phyloP scores from a whole-genome alignment of 2,329 filamentous ascomycete genomes.

The Hirsutella minnesotensis region DNA sequence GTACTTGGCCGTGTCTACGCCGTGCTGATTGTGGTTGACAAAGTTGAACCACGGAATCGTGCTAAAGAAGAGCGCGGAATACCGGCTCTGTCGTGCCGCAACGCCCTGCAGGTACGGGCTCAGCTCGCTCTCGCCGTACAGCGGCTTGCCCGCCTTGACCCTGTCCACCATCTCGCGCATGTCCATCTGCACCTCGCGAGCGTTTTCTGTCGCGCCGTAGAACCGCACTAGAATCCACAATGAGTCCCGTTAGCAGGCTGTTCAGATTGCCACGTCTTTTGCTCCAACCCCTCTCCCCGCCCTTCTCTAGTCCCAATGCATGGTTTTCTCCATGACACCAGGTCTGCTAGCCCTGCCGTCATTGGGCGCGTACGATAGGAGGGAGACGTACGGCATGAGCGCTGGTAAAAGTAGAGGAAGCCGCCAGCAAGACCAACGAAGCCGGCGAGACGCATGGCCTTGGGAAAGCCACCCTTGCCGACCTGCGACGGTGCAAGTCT shows the following conservation, averaged over 20 bases:
- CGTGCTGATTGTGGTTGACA: conserved; percentile 92
- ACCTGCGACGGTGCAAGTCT: conserved; percentile 74
- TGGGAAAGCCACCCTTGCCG: conserved; percentile 69
- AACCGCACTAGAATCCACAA: conserved; percentile 64
- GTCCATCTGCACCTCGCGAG: conserved; percentile 85
- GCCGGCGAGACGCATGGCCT: conserved; percentile 68
- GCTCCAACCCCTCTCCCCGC: neutral
- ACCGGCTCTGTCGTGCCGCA: conserved; percentile 83
- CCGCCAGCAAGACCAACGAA: conserved; percentile 65
- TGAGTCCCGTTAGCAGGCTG: neutral
- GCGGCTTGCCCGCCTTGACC: conserved; percentile 80
- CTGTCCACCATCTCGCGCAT: conserved; percentile 97
- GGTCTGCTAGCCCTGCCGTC: no score
- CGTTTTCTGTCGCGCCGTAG: conserved; percentile 89
- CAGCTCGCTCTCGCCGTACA: conserved; percentile 73
- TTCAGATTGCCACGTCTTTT: neutral
- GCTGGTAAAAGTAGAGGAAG: conserved; percentile 75
- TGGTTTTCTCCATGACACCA: no score
- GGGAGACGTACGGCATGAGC: conserved; percentile 72
- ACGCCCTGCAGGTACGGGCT: conserved; percentile 89
- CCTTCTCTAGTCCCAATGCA: no score
- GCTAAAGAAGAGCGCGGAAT: conserved; percentile 72
- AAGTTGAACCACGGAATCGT: conserved; percentile 96
- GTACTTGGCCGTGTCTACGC: conserved; percentile 97
- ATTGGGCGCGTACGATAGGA: no score